Conservation (phyloP, 192 early-diverging fungal genomes). For the Geosiphon pyriformis region DNA sequence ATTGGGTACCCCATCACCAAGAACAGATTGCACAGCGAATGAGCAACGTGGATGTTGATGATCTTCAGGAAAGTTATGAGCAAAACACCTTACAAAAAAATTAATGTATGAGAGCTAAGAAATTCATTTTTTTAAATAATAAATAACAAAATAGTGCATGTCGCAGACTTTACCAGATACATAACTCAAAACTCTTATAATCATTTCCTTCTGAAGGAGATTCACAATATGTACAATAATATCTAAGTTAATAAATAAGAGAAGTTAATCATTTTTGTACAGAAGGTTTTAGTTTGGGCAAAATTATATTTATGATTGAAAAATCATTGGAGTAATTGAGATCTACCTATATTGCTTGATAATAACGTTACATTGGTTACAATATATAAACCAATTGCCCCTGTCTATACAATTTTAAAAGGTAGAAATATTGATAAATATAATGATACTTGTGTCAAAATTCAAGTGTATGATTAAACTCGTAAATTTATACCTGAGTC, state of each 20-base stretch:
- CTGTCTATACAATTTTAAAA: too few species aligned
- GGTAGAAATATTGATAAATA: too few species aligned
- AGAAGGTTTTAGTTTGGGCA: neutral
- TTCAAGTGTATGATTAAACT: too few species aligned
- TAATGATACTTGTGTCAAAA: too few species aligned
- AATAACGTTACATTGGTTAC: constrained; percentile 72
- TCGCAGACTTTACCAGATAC: constrained; percentile 34
- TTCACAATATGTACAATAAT: constrained; percentile 83
- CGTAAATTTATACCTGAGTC: too few species aligned
- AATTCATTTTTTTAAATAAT: constrained; percentile 13
- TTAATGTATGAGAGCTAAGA: constrained; percentile 13
- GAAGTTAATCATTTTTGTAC: neutral
- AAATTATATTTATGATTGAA: neutral
- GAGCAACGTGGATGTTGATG: constrained; percentile 73
- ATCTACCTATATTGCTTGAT: constrained; percentile 72
- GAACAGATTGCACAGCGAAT: constrained; percentile 71
- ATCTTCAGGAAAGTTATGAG: constrained; percentile 56
- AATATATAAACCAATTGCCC: constrained; percentile 60
- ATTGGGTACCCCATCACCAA: constrained; percentile 52
- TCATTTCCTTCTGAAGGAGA: constrained; percentile 54
- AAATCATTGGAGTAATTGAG: too few species aligned
- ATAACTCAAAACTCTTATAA: constrained; percentile 72
- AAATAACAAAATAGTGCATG: constrained; percentile 5
- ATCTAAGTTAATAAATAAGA: constrained; percentile 23
- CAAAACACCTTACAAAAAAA: constrained; percentile 54